Percentiles rank a stretch among this genome's conserved stretches.
Evolutionary conservation across 306 rosid genomes (phyloP).

Genomic region (Cucurbita ficifolia): DNA sequence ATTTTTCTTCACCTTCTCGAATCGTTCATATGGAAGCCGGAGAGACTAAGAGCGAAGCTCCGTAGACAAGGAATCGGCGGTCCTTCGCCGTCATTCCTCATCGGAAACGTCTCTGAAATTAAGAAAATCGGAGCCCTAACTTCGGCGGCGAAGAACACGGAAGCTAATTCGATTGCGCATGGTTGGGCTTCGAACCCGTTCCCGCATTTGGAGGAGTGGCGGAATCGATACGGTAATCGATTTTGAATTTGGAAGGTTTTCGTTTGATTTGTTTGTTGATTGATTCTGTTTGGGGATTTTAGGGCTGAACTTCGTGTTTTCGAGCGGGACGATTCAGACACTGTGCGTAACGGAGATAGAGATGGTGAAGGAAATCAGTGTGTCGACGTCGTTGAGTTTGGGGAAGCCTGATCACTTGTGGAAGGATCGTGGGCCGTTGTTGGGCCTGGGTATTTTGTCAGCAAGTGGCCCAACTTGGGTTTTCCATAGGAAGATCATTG

Average conservation of each 20-base stretch:
- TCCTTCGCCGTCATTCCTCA: conserved; percentile 27
- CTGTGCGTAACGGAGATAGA: conserved; percentile 14
- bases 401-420: conserved; percentile 22
- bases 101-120: conserved; percentile 48
- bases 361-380: conserved; percentile 24
- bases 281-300: not conserved
- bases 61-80: conserved; percentile 54
- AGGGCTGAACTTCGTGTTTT: conserved; percentile 21
- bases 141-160: not conserved
- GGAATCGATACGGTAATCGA: conserved; percentile 29
- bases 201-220: conserved; percentile 42
- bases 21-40: conserved; percentile 24
- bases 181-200: conserved; percentile 31
- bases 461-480: conserved; percentile 28
- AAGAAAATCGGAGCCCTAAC: conserved; percentile 16
- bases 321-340: conserved; percentile 17
- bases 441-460: conserved; percentile 26
- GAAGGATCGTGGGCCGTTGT: conserved; percentile 19
- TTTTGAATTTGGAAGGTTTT: not conserved
- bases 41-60: conserved; percentile 36
- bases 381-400: conserved; percentile 13
- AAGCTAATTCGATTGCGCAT: conserved; percentile 15
- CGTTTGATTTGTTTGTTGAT: not conserved
- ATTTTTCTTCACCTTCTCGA: conserved; percentile 9
- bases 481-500: conserved; percentile 27